Base-by-base conservation (phyloP, 495 filamentous ascomycete species). In the Thozetella sp. region DNA sequence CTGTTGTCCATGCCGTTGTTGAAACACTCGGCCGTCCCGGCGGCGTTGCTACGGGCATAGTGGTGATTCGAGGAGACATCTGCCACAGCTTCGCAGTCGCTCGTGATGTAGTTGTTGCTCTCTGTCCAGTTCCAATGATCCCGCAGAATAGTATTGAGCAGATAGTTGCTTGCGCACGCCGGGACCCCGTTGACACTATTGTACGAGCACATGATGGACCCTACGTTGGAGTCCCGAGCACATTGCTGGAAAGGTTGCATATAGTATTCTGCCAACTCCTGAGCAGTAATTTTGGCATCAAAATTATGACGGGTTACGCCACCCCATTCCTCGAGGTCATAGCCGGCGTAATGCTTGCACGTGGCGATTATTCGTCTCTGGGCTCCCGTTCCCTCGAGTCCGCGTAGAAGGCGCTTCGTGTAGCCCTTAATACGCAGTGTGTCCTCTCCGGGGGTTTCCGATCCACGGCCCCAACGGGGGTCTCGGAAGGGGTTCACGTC, bases 341-440 rank as follows among this genome's bases (percentile, higher is more conserved):
- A 89, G 0, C 79, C 86, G 10, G 83, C 86, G 58, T 74, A 90
- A 64, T 90, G 87, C 63, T 88, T 90, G 52, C 83, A 86, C 2
- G 84, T 90, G 10, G 86, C 82, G 3, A 86, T 77, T n/a, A 90
- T 64, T 63, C 84, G 86, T 3, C 67, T 65, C 30, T 62, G 56
- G 15, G 63, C 52, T 34, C 63, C 15, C 20, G 53, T 64, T 12
- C 86, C 87, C 61, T 90, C 83, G 11, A 90, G 72, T 24, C 86
- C 87, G 3, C 76, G 78, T 58, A 89, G 83, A 60, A 88, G 76
- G 30, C 82, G 78, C 45, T 82, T 81, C 0, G 83, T 82, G 54
- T 87, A 90, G 0, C 78, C 76, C 19, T 76, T 76, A 3, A 89
- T 74, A 46, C 3, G 58, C 0, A 64, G 12, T 0, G 62, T 54